Percentiles rank a stretch among this genome's conserved stretches.
These are phyloP conservation scores for Globisporangium spiculum DNA, from an alignment of 352 stramenopile species.

Conservation along the genomic window DNA sequence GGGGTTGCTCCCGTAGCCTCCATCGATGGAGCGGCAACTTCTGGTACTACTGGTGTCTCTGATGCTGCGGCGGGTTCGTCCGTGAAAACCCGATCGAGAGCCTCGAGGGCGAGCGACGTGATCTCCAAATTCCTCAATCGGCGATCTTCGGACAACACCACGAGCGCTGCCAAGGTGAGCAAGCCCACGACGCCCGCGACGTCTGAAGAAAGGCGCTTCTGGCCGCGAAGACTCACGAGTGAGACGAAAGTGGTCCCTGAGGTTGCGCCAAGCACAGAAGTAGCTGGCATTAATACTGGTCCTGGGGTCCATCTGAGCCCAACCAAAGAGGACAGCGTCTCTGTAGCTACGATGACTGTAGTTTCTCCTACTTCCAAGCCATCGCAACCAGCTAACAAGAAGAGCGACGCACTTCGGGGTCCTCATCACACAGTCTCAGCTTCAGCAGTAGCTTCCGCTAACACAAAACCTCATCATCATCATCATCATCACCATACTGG, in stretches of 20 bases:
- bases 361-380: not conserved
- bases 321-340: not conserved
- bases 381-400: not conserved
- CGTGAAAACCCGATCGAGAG: constrained; percentile 4
- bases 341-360: not conserved
- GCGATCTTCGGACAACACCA: not conserved
- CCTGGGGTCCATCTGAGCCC: not conserved
- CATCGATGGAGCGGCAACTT: not conserved
- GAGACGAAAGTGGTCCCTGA: constrained; percentile 12
- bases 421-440: not conserved
- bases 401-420: constrained; percentile 12
- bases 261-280: no score
- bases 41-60: not conserved
- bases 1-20: not conserved
- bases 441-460: not conserved
- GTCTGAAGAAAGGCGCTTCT: constrained; percentile 12
- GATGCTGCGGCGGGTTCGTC: not conserved
- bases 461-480: not conserved
- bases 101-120: constrained; percentile 3
- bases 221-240: constrained; percentile 9
- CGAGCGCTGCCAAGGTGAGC: not conserved
- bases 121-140: constrained; percentile 15
- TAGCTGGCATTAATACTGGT: not conserved
- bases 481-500: not conserved
- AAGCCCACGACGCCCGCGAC: not conserved